Evolutionary conservation across 73 alveolate genomes (phyloP).

Genomic region (Breviolum minutum): DNA sequence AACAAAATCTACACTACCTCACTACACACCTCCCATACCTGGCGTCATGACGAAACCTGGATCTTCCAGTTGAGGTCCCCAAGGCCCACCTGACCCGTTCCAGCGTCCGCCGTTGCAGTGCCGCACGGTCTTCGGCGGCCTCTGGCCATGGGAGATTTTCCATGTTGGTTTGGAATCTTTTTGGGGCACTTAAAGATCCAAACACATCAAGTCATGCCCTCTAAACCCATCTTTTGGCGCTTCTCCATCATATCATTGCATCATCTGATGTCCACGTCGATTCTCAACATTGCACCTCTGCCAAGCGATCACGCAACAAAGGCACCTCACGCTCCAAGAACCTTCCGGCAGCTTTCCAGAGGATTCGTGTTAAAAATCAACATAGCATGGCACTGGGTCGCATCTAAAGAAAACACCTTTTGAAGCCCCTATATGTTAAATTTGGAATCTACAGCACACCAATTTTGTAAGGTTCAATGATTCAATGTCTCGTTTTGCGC

Average conservation of each 20-base stretch:
- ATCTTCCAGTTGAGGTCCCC: neutral
- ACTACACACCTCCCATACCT: too few species aligned
- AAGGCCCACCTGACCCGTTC: slow-evolving; percentile 29
- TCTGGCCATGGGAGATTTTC: neutral
- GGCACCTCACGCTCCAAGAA: slow-evolving; percentile 64
- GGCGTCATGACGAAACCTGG: too few species aligned
- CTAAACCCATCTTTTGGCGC: neutral
- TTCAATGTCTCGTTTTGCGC: too few species aligned
- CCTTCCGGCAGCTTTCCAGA: neutral
- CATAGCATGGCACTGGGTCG: too few species aligned
- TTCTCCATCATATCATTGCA: neutral
- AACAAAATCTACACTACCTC: too few species aligned
- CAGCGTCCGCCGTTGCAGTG: slow-evolving; percentile 50
- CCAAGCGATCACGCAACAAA: slow-evolving; percentile 30
- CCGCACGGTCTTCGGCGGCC: slow-evolving; percentile 84
- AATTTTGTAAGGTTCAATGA: too few species aligned
- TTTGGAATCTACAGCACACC: too few species aligned
- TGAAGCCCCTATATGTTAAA: too few species aligned
- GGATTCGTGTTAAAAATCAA: neutral
- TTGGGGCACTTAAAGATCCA: neutral
- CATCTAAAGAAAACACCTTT: too few species aligned
- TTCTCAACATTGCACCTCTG: neutral
- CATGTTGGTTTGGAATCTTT: too few species aligned
- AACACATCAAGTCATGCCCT: neutral
- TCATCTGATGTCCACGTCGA: neutral